Base-by-base conservation (phyloP, 352 stramenopile species). In the Globisporangium polare region DNA sequence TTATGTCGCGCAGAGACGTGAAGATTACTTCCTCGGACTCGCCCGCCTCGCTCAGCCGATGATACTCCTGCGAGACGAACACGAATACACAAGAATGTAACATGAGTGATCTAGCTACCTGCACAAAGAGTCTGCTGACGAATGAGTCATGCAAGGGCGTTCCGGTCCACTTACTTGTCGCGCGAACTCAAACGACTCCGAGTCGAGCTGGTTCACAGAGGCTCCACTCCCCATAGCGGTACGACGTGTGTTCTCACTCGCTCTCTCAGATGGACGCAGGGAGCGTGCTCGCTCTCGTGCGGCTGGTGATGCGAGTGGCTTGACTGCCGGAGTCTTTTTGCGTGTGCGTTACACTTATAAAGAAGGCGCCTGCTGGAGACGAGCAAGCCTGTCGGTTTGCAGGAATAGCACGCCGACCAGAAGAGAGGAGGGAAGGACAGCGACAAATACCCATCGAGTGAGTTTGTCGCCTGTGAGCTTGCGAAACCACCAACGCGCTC, bases 1-100 rank as follows among this genome's bases (percentile, higher is more conserved):
- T 53, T 9, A 79, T 43, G 33, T 71, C 62, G 3, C 75, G 73
- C n/a, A 84, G 65, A 29, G 66, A 72, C 17, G 53, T 47, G 49
- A 82, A 84, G 22, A 84, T 81, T 52, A 65, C 37, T 24, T 84
- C 73, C 27, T 84, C 60, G 13, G 75, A 74, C 45, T 77, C 68
- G 18, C 70, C 73, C 1, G 71, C 68, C 42, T 65, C 66, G 10
- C 67, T 35, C 27, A 72, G 68, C 33, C 69, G 72, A 3, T 73
- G 47, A 31, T 82, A 84, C 46, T 84, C 75, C 31, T 78, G 17
- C 12, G 2, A 3, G 39, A 4, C 20, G 22, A 5, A 50, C 10
- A 50, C 22, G 7, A 43, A 3, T 5, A 18, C 37, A 43, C 37
- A 43, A 8, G 37, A 43, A 43, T 12, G 13, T 43, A 18, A 43